Evolutionary conservation across 208 protist species (phyloP).

Genomic region (Lotmaria passim): DNA sequence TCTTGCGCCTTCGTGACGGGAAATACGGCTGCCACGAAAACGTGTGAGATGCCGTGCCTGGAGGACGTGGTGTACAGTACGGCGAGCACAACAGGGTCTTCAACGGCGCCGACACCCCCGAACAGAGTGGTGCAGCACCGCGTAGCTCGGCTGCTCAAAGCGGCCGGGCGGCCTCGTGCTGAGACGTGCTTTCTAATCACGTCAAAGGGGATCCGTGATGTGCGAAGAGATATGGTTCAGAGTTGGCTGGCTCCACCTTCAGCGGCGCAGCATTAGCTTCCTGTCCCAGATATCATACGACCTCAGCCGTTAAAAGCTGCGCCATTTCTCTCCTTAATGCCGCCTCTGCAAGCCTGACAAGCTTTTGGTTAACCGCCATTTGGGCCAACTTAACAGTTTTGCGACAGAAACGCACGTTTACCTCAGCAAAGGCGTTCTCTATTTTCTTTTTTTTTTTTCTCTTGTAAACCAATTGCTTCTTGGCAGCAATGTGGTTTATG

Average conservation of each 20-base stretch:
- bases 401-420: background rate
- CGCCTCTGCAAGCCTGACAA: too few species aligned
- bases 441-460: slow-evolving; percentile 4
- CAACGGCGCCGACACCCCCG: background rate
- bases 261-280: background rate
- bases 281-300: too few species aligned
- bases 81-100: background rate
- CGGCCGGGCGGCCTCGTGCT: slow-evolving; percentile 33
- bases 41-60: background rate
- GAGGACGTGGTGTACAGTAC: slow-evolving; percentile 37
- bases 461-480: background rate
- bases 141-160: slow-evolving; percentile 70
- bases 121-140: slow-evolving; percentile 57
- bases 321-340: too few species aligned
- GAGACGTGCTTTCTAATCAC: slow-evolving; percentile 78
- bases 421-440: too few species aligned
- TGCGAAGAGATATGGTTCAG: slow-evolving; percentile 13
- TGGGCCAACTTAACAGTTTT: background rate
- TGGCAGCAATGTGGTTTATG: too few species aligned
- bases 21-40: background rate
- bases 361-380: too few species aligned
- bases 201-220: slow-evolving; percentile 72
- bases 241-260: background rate
- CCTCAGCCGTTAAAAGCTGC: too few species aligned
- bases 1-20: slow-evolving; percentile 3